Conservation (phyloP, 176 grass and related monocot species). For the Oryza coarctata region DNA sequence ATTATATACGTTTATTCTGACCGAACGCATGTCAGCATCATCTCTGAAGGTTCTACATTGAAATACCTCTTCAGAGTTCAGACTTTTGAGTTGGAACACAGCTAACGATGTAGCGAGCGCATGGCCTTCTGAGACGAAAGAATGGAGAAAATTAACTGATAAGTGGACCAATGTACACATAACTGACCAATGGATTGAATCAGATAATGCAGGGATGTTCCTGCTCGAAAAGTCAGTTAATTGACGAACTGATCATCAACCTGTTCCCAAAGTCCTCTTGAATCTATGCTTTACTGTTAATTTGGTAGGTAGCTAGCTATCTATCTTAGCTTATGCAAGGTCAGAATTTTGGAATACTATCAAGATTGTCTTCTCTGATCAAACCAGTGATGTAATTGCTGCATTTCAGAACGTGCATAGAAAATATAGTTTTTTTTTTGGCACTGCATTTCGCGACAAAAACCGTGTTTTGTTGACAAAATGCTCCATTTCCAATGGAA, state of each 20-base stretch:
- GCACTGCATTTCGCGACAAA: neutral
- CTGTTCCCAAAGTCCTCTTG: neutral
- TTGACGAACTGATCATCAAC: neutral
- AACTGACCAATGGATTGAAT: slow-evolving; percentile 11
- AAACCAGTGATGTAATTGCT: neutral
- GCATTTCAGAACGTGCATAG: slow-evolving; percentile 15
- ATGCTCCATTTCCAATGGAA: neutral
- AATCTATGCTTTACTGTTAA: neutral
- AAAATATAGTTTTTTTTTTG: neutral
- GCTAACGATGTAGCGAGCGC: slow-evolving; percentile 4
- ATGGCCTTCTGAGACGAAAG: neutral
- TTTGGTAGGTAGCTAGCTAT: neutral
- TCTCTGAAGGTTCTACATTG: slow-evolving; percentile 16
- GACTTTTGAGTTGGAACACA: slow-evolving; percentile 11
- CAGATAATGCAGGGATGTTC: slow-evolving; percentile 5
- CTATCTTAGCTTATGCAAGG: neutral
- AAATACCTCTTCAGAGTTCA: neutral
- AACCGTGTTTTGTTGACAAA: slow-evolving; percentile 36
- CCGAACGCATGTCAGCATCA: neutral
- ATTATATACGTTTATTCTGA: slow-evolving; percentile 23
- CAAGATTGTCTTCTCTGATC: slow-evolving; percentile 17
- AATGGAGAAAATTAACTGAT: neutral
- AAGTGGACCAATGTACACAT: neutral
- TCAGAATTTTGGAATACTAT: slow-evolving; percentile 4
- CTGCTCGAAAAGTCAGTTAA: slow-evolving; percentile 14